Evolutionary conservation across 495 filamentous ascomycete species (phyloP).

Genomic region (Trichoderma gamsii): DNA sequence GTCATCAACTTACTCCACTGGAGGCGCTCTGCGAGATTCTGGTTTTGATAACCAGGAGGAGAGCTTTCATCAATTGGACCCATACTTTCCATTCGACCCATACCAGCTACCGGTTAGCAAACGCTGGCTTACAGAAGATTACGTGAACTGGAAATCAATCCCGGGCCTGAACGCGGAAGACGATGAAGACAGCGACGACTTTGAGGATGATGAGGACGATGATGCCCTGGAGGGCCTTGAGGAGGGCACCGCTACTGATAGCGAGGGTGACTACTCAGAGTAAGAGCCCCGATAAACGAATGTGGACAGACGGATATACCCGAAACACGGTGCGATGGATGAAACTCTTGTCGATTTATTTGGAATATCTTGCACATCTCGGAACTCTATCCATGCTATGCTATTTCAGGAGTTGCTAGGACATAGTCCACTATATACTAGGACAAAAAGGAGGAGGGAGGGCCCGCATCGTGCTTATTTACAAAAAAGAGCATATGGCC

Average conservation of each 20-base stretch:
- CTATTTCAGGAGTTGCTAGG: not conserved
- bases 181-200: slow-evolving; percentile 45
- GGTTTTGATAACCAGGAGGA: slow-evolving; percentile 57
- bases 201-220: slow-evolving; percentile 38
- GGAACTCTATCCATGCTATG: not conserved
- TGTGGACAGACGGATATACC: not conserved
- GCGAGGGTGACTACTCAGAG: slow-evolving; percentile 34
- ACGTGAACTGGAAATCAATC: slow-evolving; percentile 75
- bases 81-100: slow-evolving; percentile 96
- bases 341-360: not conserved
- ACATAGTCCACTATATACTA: not conserved
- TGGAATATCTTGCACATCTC: not conserved
- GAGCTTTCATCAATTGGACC: slow-evolving; percentile 71
- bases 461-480: not conserved
- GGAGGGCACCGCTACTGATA: slow-evolving; percentile 45
- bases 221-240: slow-evolving; percentile 46
- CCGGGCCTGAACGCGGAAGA: slow-evolving; percentile 56
- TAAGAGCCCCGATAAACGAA: not conserved
- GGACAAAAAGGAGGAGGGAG: not conserved
- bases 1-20: slow-evolving; percentile 37
- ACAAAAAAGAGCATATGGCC: not conserved
- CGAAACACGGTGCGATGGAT: not conserved
- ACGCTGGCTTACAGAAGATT: slow-evolving; percentile 78
- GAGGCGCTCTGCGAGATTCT: slow-evolving; percentile 55
- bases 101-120: slow-evolving; percentile 81